Percentiles rank a stretch among this genome's conserved stretches.
Evolutionary conservation across 768 basidiomycete species (phyloP).

Genomic region (Sutorius australiensis): DNA sequence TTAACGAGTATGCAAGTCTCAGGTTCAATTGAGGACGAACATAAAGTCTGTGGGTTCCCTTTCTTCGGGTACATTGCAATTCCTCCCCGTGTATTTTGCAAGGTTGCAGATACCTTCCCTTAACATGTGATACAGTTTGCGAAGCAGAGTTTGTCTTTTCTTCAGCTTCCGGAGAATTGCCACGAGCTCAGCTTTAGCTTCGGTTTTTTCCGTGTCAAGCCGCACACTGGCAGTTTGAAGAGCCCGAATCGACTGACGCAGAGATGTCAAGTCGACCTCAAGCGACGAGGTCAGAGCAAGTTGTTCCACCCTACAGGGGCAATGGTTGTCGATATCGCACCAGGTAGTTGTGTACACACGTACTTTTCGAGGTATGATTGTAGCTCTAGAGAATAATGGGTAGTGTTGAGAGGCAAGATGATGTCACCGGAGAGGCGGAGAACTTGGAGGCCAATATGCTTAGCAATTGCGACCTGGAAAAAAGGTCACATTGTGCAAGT

Average conservation of each 20-base stretch:
- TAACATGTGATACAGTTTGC: constrained; percentile 14
- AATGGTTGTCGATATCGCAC: constrained; percentile 23
- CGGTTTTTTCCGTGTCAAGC: constrained; percentile 57
- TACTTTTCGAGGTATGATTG: constrained; percentile 58
- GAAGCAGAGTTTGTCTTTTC: constrained; percentile 24
- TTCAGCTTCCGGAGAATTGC: constrained; percentile 39
- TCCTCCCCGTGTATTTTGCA: constrained; percentile 30
- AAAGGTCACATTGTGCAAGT: neutral
- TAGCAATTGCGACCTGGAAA: constrained; percentile 58
- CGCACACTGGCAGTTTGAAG: constrained; percentile 50
- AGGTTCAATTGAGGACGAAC: constrained; percentile 10
- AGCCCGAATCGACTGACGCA: constrained; percentile 45
- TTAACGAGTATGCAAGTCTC: neutral
- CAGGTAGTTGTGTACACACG: constrained; percentile 14
- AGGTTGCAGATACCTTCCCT: constrained; percentile 33
- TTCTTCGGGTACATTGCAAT: constrained; percentile 14
- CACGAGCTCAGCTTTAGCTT: constrained; percentile 50
- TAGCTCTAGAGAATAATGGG: constrained; percentile 70
- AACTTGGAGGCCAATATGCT: constrained; percentile 59
- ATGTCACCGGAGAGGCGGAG: constrained; percentile 63
- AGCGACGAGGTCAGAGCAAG: constrained; percentile 30
- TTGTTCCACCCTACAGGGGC: constrained; percentile 27
- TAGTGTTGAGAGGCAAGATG: constrained; percentile 71
- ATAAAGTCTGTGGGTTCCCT: neutral
- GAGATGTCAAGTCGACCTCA: constrained; percentile 45